These are phyloP conservation scores for Serendipita indica DNA, from an alignment of 768 basidiomycete genomes.

Conservation along the genomic window DNA sequence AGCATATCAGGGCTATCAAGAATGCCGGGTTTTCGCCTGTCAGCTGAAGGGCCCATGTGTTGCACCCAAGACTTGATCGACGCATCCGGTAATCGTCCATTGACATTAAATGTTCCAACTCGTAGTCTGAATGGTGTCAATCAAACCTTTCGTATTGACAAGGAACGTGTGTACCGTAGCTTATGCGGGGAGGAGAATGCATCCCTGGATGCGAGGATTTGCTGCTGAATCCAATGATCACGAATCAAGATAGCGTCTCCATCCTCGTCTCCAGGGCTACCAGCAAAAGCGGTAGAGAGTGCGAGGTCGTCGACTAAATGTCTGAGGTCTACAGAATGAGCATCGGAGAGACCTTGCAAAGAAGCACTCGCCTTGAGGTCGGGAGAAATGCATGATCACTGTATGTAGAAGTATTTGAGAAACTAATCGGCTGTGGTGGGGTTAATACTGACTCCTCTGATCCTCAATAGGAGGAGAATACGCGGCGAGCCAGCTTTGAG, in stretches of 20 bases:
- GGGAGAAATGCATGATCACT: not conserved
- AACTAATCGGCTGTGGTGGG: not conserved
- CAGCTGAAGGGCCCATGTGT: constrained; percentile 1
- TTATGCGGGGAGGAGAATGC: constrained; percentile 12
- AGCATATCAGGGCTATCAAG: constrained; percentile 46
- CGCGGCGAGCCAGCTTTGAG: not conserved
- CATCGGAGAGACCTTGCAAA: not conserved
- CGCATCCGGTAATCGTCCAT: constrained; percentile 61
- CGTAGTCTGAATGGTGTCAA: constrained; percentile 33
- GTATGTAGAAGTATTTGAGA: not conserved
- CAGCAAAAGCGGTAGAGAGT: constrained; percentile 48
- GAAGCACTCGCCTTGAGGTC: not conserved
- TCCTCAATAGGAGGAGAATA: not conserved
- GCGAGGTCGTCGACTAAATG: constrained; percentile 27
- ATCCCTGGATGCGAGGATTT: constrained; percentile 21
- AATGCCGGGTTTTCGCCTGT: constrained; percentile 11
- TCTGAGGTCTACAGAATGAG: not conserved
- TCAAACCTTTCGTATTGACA: not conserved
- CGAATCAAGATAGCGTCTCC: constrained; percentile 43
- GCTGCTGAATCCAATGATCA: constrained; percentile 46
- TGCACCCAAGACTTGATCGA: constrained; percentile 38
- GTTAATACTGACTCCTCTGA: not conserved
- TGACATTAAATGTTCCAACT: constrained; percentile 73
- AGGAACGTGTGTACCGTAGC: constrained; percentile 13
- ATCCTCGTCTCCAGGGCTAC: constrained; percentile 44